Base-by-base conservation (phyloP, 139 green algal genomes). In the Picocystis salinarum region DNA sequence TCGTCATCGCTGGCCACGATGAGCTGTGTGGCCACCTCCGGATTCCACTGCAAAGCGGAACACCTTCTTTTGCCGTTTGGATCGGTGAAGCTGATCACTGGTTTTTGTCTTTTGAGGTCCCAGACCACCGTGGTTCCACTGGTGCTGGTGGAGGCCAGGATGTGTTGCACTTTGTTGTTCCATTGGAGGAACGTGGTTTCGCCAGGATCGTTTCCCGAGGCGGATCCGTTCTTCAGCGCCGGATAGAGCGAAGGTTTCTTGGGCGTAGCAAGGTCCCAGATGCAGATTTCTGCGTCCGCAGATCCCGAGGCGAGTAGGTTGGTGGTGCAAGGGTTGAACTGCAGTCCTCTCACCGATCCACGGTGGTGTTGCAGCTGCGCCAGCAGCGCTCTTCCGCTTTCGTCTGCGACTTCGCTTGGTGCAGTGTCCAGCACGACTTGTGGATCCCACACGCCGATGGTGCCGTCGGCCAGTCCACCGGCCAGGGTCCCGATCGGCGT, bases 111-210 rank as follows among this genome's bases (percentile, higher is more conserved):
- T 47, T 91, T 92, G 3, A 96, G 56, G 67, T 98, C 87, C 79
- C 79, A 95, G 11, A 96, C 75, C 13, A 91, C 76, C 7, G 77
- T 82, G 7, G 56, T 65, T 6, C 62, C 63, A 18, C 58, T 69
- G 12, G 46, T 57, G 20, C 55, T 74, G 40, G 64, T 75, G 20
- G 76, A 83, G 5, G 80, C 87, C 42, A 96, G 58, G 47, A 98
- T 95, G 58, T 96, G 81, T 52, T 88, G 76, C 33, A 95, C 85
- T 55, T 91, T 93, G 39, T 48, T 49, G 63, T 96, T 96, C 87
- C 87, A 98, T 0, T 69, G 55, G 7, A 95, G 61, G 52, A 66
- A 72, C 0, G 75, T 80, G 28, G 94, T 84, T 40, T 93, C 79
- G 5, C 40, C 62, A 1, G 39, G 5, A 27, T 56, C 48, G 3